Conservation (phyloP, 257 asterid genomes). For the Capsicum rhomboideum region DNA sequence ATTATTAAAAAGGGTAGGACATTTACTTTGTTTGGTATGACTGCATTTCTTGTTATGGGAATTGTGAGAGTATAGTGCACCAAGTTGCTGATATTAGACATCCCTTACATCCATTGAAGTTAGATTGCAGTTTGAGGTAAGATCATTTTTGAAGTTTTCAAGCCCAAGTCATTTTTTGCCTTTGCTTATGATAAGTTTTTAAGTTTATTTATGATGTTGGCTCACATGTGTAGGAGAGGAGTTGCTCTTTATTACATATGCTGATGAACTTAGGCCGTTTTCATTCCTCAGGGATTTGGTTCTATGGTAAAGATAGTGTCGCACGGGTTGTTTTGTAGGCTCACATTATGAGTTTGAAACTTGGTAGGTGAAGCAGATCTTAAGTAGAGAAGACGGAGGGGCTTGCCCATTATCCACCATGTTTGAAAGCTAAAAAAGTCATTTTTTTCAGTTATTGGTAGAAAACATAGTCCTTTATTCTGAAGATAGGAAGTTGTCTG, state of each 20-base stretch:
- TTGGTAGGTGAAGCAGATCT: neutral
- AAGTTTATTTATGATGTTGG: neutral
- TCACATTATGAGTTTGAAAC: neutral
- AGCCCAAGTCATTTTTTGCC: too few species aligned
- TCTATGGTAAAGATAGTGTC: neutral
- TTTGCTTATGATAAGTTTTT: too few species aligned
- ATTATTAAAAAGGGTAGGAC: neutral
- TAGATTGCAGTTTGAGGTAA: too few species aligned
- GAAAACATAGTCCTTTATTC: neutral
- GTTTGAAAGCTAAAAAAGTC: neutral
- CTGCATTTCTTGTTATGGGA: neutral
- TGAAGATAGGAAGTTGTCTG: neutral
- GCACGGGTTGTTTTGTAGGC: neutral
- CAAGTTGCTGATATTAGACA: neutral
- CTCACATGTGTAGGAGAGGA: neutral
- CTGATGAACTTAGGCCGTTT: neutral
- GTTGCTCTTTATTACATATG: neutral
- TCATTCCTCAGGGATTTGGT: neutral
- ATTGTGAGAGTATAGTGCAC: neutral
- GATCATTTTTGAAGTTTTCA: too few species aligned
- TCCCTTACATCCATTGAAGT: too few species aligned
- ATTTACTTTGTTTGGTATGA: neutral
- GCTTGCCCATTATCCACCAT: neutral
- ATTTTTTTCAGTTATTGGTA: neutral
- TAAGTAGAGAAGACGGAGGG: neutral